Base-by-base conservation (phyloP, 345 rosid species). In the Bretschneidera sinensis region DNA sequence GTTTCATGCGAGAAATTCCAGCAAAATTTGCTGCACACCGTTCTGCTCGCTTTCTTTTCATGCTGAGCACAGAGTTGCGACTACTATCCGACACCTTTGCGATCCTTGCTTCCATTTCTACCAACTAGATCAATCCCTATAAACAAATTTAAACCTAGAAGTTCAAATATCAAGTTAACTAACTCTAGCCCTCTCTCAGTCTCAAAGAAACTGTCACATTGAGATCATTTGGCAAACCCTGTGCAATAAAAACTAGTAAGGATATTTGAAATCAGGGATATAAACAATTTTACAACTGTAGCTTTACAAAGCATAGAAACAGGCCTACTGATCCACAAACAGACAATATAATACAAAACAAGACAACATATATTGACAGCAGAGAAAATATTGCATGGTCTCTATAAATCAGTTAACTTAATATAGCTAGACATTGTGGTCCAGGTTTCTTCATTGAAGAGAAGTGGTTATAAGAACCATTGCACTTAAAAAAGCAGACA, bases 21-120 rank as follows among this genome's bases (percentile, higher is more conserved):
- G 83, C 57, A 68, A 76, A 54, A 67, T 39, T 61, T 13, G 78
- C 65, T 22, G 77, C 79, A 75, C 28, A 53, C 64, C 55, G 65
- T 10, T 70, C 64, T 21, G 79, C 71, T 51, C 78, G 78, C 61
- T 87, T 81, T 64, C 86, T 71, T 76, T 88, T 88, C 52, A 64
- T 63, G 9, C 81, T 74, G 0, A 49, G 75, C 58, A 71, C 69
- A 63, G 66, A 56, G 45, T 69, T 74, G 25, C 52, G 57, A 17
- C 66, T 72, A 65, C 77, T 84, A 84, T 67, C 89, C 89, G 70
- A 84, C 56, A 53, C 89, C 89, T 67, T 79, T 61, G 48, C 86
- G 84, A 57, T 73, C 61, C 57, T 80, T 54, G 82, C 25, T 47
- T 83, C 88, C 96, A 88, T 88, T 65, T 74, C 78, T 79, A 77